Evolutionary conservation across 129 eudicot genomes (phyloP).

Genomic region (Saposhnikovia divaricata): DNA sequence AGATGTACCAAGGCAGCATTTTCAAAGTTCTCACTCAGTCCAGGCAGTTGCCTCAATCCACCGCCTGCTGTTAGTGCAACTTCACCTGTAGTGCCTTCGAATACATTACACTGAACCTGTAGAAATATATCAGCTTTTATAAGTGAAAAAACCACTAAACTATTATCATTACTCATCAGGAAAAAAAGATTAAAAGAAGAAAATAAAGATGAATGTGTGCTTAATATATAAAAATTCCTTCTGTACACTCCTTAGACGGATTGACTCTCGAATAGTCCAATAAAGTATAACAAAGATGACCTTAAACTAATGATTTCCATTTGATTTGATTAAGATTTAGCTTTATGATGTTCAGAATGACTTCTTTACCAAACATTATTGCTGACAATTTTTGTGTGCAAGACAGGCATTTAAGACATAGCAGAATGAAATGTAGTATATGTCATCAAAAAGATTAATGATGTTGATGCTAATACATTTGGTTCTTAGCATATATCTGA

Average conservation of each 20-base stretch:
- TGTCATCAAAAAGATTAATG: background rate
- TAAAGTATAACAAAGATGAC: background rate
- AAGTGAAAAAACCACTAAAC: background rate
- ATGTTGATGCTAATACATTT: background rate
- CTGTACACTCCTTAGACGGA: background rate
- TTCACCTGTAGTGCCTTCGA: constrained; percentile 87
- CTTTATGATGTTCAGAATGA: background rate
- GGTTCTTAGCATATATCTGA: background rate
- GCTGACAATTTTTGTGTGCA: background rate
- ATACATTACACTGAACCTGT: constrained; percentile 94
- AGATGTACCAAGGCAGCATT: constrained; percentile 85
- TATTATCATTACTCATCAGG: background rate
- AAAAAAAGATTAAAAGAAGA: background rate
- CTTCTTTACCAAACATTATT: background rate
- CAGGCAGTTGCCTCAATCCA: constrained; percentile 86
- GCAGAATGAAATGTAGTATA: background rate
- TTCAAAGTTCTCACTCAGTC: constrained; percentile 56
- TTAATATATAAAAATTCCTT: background rate
- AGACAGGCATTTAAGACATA: background rate
- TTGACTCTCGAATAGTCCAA: background rate
- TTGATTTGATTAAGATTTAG: background rate
- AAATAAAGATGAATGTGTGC: background rate
- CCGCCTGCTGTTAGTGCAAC: constrained; percentile 87
- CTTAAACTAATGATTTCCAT: background rate
- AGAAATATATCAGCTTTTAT: background rate